Conservation (phyloP, 2,329 filamentous ascomycete genomes). For the Aspergillus eucalypticola region DNA sequence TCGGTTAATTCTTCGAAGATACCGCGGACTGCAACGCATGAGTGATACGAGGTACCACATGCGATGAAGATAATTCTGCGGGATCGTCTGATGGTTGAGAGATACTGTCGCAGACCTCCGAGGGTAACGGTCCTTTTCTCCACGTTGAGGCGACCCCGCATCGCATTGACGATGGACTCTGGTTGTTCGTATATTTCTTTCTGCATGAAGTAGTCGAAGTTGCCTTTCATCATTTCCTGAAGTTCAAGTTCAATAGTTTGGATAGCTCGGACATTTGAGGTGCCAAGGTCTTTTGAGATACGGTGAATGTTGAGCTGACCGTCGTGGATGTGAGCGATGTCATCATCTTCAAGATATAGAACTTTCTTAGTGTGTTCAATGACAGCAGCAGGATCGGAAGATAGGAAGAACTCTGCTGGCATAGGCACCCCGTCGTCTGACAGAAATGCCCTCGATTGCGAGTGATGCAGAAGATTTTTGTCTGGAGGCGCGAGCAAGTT, state of each 20-base stretch:
- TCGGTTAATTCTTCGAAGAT: constrained; percentile 97
- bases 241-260: constrained; percentile 98
- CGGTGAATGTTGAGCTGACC: constrained; percentile 99
- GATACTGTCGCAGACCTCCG: constrained; percentile 93
- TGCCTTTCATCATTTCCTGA: constrained; percentile 99
- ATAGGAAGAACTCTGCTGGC: constrained; percentile 98
- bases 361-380: constrained; percentile 99
- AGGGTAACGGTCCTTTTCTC: constrained; percentile 94
- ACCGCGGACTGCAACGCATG: constrained; percentile 98
- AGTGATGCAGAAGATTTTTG: constrained; percentile 97
- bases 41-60: constrained; percentile 97
- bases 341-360: constrained; percentile 98
- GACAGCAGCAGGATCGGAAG: constrained; percentile 95
- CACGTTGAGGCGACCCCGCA: constrained; percentile 95
- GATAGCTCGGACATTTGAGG: constrained; percentile 94
- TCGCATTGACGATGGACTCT: constrained; percentile 98
- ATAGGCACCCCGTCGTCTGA: constrained; percentile 97
- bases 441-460: constrained; percentile 97
- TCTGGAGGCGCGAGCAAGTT: constrained; percentile 83
- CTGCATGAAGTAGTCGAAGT: constrained; percentile 99
- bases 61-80: constrained; percentile 98
- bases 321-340: constrained; percentile 99
- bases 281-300: constrained; percentile 92
- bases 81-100: constrained; percentile 93
- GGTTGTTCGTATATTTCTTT: constrained; percentile 99